Conservation (phyloP, 257 asterid genomes). For the Euphrasia confusa region DNA sequence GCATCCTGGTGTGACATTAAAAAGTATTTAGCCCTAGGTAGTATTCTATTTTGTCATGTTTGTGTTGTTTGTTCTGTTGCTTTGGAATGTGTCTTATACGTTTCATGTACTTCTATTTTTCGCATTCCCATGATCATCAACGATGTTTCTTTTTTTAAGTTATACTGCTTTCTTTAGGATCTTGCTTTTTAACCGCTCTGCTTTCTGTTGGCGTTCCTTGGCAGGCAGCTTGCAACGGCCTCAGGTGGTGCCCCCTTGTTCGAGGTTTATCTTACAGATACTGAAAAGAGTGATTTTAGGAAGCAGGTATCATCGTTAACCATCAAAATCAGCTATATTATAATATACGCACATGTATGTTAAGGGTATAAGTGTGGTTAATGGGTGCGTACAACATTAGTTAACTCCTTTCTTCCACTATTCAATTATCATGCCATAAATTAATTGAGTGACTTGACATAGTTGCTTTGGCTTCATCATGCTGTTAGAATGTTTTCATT, state of each 20-base stretch:
- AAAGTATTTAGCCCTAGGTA: not conserved
- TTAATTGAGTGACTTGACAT: constrained; percentile 20
- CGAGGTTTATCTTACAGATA: constrained; percentile 71
- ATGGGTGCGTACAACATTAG: constrained; percentile 10
- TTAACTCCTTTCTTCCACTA: constrained; percentile 4
- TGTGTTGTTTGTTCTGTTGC: not conserved
- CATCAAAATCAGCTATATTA: constrained; percentile 17
- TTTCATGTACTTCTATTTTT: too few species aligned
- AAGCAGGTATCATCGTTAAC: constrained; percentile 62
- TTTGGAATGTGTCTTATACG: not conserved
- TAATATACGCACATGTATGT: not conserved
- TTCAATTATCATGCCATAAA: constrained; percentile 14
- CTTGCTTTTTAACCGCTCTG: constrained; percentile 19
- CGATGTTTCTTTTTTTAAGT: not conserved
- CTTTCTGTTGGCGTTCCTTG: constrained; percentile 25
- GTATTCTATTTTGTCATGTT: constrained; percentile 5
- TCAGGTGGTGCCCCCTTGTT: constrained; percentile 76
- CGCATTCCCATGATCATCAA: too few species aligned
- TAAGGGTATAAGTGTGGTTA: constrained; percentile 4
- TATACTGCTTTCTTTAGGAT: constrained; percentile 19
- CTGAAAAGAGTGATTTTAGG: constrained; percentile 51
- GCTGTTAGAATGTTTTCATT: constrained; percentile 8
- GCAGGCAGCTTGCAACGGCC: constrained; percentile 86
- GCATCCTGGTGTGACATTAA: too few species aligned
- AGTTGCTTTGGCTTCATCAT: constrained; percentile 13